These are phyloP conservation scores for Kodamaea kaohsiungensis DNA, from an alignment of 805 yeast genomes.

Conservation along the genomic window DNA sequence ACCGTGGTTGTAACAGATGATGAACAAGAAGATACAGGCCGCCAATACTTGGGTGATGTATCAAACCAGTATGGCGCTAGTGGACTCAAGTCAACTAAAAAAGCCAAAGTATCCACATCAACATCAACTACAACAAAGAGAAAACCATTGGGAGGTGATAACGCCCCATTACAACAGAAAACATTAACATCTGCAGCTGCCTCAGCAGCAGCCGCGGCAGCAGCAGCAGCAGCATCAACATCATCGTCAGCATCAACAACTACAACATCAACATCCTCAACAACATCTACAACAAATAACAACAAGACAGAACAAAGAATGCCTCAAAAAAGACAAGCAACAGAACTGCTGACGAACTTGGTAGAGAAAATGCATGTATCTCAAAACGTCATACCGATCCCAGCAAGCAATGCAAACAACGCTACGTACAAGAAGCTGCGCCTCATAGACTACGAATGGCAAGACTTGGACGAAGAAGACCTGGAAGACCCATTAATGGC, in stretches of 20 bases:
- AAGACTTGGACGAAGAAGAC: constrained; percentile 72
- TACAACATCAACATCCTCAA: neutral
- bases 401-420: constrained; percentile 2
- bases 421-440: constrained; percentile 37
- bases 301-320: constrained; percentile 19
- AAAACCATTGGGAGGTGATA: constrained; percentile 38
- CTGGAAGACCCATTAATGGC: constrained; percentile 80
- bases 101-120: neutral
- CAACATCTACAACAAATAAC: neutral
- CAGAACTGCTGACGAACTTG: constrained; percentile 51
- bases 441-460: constrained; percentile 57
- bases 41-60: constrained; percentile 40
- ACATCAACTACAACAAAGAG: constrained; percentile 17
- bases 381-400: constrained; percentile 8
- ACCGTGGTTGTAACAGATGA: constrained; percentile 4
- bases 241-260: constrained; percentile 4
- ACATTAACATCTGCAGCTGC: neutral
- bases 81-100: constrained; percentile 3
- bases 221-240: constrained; percentile 5
- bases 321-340: constrained; percentile 56
- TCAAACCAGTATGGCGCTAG: constrained; percentile 34
- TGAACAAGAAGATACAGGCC: constrained; percentile 9
- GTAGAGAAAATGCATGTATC: constrained; percentile 30
- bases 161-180: constrained; percentile 30
- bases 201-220: no score